Conservation (phyloP, 2,329 filamentous ascomycete genomes). For the Xylariaceae sp. region DNA sequence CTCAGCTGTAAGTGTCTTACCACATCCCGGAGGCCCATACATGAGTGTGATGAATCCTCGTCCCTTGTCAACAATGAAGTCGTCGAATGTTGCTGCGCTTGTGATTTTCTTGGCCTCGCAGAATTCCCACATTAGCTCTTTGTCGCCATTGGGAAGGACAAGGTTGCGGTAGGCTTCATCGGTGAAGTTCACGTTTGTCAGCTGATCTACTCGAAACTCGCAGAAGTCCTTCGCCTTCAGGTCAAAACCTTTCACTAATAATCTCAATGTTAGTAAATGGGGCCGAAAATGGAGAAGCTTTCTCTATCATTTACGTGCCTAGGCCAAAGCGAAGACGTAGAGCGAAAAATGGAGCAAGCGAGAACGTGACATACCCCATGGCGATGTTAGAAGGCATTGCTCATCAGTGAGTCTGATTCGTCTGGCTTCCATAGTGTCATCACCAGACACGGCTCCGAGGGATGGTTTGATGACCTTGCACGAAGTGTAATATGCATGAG, state of each 20-base stretch:
- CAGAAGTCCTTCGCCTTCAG: constrained; percentile 36
- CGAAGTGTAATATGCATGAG: constrained; percentile 35
- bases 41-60: constrained; percentile 36
- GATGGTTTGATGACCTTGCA: constrained; percentile 30
- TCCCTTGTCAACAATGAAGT: constrained; percentile 37
- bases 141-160: constrained; percentile 36
- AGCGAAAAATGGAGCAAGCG: not conserved
- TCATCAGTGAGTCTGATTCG: constrained; percentile 30
- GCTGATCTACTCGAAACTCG: constrained; percentile 26
- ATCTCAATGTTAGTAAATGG: no score
- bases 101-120: constrained; percentile 35
- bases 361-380: constrained; percentile 24
- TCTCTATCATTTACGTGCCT: no score
- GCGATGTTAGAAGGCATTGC: constrained; percentile 34
- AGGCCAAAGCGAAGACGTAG: no score
- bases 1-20: constrained; percentile 40
- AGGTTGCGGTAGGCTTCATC: constrained; percentile 37
- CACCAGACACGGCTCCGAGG: constrained; percentile 20
- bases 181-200: constrained; percentile 35
- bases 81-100: constrained; percentile 29
- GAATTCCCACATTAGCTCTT: constrained; percentile 39
- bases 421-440: constrained; percentile 4
- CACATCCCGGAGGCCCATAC: constrained; percentile 37
- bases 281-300: no score
- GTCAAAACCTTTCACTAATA: constrained; percentile 33